Evolutionary conservation across 768 basidiomycete genomes (phyloP).

Genomic region (Mycena maculata): DNA sequence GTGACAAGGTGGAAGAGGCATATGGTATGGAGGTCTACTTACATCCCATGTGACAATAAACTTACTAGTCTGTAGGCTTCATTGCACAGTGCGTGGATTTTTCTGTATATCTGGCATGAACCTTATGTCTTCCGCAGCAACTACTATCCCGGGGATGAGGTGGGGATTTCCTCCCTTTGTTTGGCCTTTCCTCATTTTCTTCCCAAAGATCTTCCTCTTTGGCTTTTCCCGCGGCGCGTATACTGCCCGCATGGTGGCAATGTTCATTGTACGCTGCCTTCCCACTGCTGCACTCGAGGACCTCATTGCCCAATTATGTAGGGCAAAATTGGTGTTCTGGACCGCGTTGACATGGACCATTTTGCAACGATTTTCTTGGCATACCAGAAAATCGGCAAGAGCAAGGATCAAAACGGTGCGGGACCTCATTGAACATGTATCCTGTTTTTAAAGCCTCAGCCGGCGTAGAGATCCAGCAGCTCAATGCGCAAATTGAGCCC

Average conservation of each 20-base stretch:
- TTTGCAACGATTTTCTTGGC: conserved; percentile 72
- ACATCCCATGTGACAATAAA: not conserved
- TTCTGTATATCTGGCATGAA: no score
- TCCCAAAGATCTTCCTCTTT: conserved; percentile 76
- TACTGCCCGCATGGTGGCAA: conserved; percentile 79
- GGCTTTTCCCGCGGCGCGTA: conserved; percentile 71
- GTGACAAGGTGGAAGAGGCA: conserved; percentile 80
- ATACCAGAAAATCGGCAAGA: conserved; percentile 72
- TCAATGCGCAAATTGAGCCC: conserved; percentile 59
- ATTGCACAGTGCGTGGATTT: conserved; percentile 72
- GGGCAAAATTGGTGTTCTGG: conserved; percentile 79
- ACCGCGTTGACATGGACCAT: conserved; percentile 77
- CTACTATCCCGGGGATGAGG: conserved; percentile 79
- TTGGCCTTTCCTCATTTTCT: not conserved
- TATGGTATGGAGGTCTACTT: conserved; percentile 46
- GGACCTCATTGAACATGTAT: not conserved
- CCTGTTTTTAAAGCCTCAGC: not conserved
- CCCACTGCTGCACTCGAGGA: not conserved
- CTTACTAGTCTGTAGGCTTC: conserved; percentile 54
- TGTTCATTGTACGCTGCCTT: conserved; percentile 64
- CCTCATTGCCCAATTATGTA: conserved; percentile 39
- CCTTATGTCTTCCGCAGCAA: conserved; percentile 56
- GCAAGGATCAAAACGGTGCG: conserved; percentile 57
- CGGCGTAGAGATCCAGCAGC: conserved; percentile 46
- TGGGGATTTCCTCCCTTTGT: conserved; percentile 38